Conservation (phyloP, 208 protist genomes). For the Kentomonas sorsogonicus region DNA sequence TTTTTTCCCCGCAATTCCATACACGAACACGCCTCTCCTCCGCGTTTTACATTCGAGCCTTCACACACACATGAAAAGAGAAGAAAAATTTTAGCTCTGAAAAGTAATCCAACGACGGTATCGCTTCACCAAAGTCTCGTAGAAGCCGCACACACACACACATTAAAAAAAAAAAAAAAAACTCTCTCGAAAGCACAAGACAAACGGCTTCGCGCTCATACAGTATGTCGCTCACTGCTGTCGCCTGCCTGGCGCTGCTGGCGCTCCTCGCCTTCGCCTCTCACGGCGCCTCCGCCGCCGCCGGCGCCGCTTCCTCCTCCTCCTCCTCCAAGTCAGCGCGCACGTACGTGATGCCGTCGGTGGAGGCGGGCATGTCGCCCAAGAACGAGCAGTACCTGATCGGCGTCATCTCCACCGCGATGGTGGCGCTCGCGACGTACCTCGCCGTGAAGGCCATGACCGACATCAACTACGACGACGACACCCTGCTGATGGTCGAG, state of each 20-base stretch:
- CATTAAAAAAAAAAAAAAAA: constrained; percentile 8
- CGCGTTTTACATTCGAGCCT: no score
- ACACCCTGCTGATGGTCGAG: constrained; percentile 87
- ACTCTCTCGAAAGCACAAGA: no score
- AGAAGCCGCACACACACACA: not conserved
- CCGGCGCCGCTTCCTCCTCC: not conserved
- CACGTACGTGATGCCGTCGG: constrained; percentile 41
- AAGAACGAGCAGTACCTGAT: constrained; percentile 72
- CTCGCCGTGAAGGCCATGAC: constrained; percentile 64
- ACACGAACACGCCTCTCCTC: no score
- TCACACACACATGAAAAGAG: no score
- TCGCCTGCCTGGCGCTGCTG: not conserved
- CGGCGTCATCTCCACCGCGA: constrained; percentile 52
- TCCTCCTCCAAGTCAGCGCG: not conserved
- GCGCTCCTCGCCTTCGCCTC: not conserved
- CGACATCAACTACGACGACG: constrained; percentile 77
- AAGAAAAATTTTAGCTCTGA: no score
- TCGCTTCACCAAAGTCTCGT: no score
- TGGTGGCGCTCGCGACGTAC: constrained; percentile 44
- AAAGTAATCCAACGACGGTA: no score
- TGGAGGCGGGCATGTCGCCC: constrained; percentile 27
- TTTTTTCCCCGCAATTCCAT: no score
- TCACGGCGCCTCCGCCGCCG: constrained; percentile 8
- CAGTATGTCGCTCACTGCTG: not conserved
- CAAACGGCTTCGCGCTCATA: not conserved